A percentile compares a stretch with the other conserved stretches of the same genome.
These are phyloP conservation scores for Podospora conica DNA, from an alignment of 495 filamentous ascomycete genomes.

Conservation along the genomic window DNA sequence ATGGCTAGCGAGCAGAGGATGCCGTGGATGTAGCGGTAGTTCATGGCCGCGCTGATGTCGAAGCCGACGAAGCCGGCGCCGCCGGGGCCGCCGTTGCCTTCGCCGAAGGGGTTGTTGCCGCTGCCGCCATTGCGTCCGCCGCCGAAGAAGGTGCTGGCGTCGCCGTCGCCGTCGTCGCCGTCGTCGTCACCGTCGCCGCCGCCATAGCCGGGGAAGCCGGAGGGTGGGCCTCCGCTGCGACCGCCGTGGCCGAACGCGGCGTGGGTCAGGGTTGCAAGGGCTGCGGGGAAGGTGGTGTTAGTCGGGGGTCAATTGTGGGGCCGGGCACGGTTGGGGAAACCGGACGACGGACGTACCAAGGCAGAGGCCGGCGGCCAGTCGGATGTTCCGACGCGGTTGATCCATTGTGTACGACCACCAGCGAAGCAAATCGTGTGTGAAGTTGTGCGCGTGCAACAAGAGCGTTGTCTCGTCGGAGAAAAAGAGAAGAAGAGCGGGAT, in stretches of 20 bases:
- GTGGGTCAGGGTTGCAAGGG: neutral
- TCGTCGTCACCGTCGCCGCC: neutral
- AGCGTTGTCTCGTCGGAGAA: neutral
- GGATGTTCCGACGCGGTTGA: neutral
- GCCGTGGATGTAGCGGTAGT: slow-evolving; percentile 35
- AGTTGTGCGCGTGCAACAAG: neutral
- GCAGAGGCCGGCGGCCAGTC: neutral
- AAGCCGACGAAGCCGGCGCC: slow-evolving; percentile 12
- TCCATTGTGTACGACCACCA: neutral
- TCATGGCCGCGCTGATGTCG: slow-evolving; percentile 17
- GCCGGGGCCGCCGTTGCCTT: slow-evolving; percentile 1
- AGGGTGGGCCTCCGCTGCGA: neutral
- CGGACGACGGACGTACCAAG: neutral
- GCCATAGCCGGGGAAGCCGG: neutral
- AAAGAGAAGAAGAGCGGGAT: neutral
- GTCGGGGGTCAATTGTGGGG: neutral
- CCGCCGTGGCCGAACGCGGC: neutral
- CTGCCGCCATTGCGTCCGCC: neutral
- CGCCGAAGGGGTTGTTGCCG: neutral
- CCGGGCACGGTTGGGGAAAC: neutral
- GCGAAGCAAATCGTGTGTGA: neutral
- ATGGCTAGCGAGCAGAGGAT: slow-evolving; percentile 40
- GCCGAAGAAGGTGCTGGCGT: neutral
- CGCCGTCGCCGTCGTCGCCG: neutral
- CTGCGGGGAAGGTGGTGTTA: neutral